These are phyloP conservation scores for Nannizziopsis barbatae DNA, from an alignment of 2,329 filamentous ascomycete species.

Conservation along the genomic window DNA sequence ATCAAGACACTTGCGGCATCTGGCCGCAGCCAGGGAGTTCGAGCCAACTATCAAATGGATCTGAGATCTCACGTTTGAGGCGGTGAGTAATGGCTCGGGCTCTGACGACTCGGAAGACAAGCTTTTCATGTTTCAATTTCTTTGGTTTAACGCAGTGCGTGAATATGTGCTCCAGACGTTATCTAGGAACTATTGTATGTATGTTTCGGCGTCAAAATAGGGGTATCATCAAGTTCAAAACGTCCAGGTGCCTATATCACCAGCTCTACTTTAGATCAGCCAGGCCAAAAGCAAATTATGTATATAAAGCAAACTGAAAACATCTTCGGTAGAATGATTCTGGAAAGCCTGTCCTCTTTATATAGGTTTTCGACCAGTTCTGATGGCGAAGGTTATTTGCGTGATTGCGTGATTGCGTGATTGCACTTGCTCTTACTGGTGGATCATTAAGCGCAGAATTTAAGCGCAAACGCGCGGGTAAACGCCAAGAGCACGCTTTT, in stretches of 20 bases:
- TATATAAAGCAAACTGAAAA: neutral
- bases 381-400: neutral
- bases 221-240: neutral
- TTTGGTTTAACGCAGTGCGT: neutral
- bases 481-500: neutral
- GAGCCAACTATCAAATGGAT: conserved; percentile 77
- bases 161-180: neutral
- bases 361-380: neutral
- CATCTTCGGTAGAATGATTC: neutral
- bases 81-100: conserved; percentile 26
- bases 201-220: neutral
- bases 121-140: conserved; percentile 5
- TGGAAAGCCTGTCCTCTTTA: conserved; percentile 1
- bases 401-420: conserved; percentile 7
- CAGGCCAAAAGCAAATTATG: neutral
- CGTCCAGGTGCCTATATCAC: neutral
- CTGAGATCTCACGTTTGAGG: conserved; percentile 32
- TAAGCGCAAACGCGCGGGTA: conserved; percentile 3
- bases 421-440: neutral
- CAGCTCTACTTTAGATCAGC: neutral
- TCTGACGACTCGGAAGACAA: neutral
- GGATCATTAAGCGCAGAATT: neutral
- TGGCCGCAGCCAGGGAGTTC: conserved; percentile 73
- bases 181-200: neutral
- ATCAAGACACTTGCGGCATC: conserved; percentile 67